These are phyloP conservation scores for Mucor plumbeus DNA, from an alignment of 371 early-diverging fungal species.

Conservation along the genomic window DNA sequence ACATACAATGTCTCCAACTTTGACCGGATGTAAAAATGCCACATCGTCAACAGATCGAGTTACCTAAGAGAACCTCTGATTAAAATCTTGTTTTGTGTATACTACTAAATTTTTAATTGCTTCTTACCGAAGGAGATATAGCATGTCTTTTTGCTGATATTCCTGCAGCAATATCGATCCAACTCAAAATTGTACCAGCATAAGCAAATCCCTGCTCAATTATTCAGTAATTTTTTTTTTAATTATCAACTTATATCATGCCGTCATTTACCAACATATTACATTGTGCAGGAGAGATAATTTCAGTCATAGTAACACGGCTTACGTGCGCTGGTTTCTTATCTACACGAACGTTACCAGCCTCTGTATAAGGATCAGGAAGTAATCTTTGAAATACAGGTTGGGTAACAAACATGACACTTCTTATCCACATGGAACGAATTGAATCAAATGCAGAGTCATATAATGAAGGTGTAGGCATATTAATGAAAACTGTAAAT, in stretches of 20 bases:
- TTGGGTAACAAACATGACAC: slow-evolving; percentile 37
- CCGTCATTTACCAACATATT: slow-evolving; percentile 41
- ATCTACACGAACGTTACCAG: slow-evolving; percentile 44
- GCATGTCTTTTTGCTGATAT: slow-evolving; percentile 74
- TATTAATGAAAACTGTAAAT: not conserved
- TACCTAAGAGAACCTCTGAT: slow-evolving; percentile 42
- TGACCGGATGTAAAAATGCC: slow-evolving; percentile 73
- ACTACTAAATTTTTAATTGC: not conserved
- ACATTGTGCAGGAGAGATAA: slow-evolving; percentile 51
- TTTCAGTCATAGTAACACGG: slow-evolving; percentile 61
- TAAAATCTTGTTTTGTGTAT: not conserved
- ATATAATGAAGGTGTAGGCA: not conserved
- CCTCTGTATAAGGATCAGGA: slow-evolving; percentile 53
- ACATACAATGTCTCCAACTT: slow-evolving; percentile 67
- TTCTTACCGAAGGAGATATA: slow-evolving; percentile 55
- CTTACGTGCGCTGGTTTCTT: slow-evolving; percentile 45
- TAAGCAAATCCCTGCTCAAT: slow-evolving; percentile 52
- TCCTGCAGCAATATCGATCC: slow-evolving; percentile 80
- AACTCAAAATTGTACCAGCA: slow-evolving; percentile 68
- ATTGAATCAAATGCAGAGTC: slow-evolving; percentile 17
- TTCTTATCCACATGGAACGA: slow-evolving; percentile 35
- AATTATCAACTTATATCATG: too few species aligned
- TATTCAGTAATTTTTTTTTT: not conserved
- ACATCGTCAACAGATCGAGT: slow-evolving; percentile 71
- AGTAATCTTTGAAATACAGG: slow-evolving; percentile 43